Base-by-base conservation (phyloP, 441 rosid species). In the Bruguiera hainesii region DNA sequence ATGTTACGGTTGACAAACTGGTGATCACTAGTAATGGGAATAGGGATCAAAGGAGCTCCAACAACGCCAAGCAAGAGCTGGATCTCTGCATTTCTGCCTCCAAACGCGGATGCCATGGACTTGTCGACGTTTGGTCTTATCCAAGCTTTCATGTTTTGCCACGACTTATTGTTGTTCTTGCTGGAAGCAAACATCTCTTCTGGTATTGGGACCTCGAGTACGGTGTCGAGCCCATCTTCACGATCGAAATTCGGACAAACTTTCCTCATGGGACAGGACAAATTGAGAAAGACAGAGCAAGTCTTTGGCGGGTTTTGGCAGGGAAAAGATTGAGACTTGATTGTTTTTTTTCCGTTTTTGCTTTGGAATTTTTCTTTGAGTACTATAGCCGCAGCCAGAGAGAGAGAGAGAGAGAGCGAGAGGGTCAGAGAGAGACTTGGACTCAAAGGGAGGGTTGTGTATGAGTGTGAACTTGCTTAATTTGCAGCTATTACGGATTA, bases 141-240 rank as follows among this genome's bases (percentile, higher is more conserved):
- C 86, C 91, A 91, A 10, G 95, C 76, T 78, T 84, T 91, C 87
- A 93, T 79, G 70, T 79, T 84, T 60, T 85, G 89, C 95, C 98
- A 90, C 33, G 95, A 65, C 68, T 75, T 64, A 19, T 65, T 73
- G 63, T 75, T 68, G 63, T 62, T 73, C 64, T 77, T 79, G 70
- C 70, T 76, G 7, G 88, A 71, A 10, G 80, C 71, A 73, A 91
- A 94, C 82, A 88, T 78, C 76, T 88, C 96, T 70, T 91, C 95
- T 0, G 97, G 97, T 65, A 94, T 87, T 1, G 97, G 98, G 56
- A 94, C 97, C 78, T 91, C 98, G 6, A 94, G 87, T 6, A 94
- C 98, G 3, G 97, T 91, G 20, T 91, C 97, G 69, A 94, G 79
- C 52, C 90, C 92, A 71, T 91, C 96, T 51, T 88, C 96, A 11